These are phyloP conservation scores for Furcasterigmium sp. DNA, from an alignment of 2,329 filamentous ascomycete species.

Conservation along the genomic window DNA sequence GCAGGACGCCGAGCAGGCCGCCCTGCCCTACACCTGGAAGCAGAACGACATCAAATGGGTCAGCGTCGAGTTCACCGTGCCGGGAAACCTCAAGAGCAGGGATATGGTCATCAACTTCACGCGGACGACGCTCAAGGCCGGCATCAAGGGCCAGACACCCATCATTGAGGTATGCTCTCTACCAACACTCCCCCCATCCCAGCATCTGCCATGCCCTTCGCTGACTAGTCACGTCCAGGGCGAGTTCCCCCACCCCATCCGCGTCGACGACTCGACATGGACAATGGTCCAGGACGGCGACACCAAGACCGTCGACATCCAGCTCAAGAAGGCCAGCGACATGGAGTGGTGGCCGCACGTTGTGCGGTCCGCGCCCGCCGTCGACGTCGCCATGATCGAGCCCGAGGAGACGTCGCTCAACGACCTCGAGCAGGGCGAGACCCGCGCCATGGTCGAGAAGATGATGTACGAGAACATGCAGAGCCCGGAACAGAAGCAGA, in stretches of 20 bases:
- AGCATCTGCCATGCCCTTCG: background rate
- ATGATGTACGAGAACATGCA: slow-evolving; percentile 99
- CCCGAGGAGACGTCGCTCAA: slow-evolving; percentile 89
- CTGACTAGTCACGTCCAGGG: slow-evolving; percentile 50
- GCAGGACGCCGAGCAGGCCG: slow-evolving; percentile 82
- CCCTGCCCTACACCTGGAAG: slow-evolving; percentile 94
- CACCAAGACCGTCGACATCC: slow-evolving; percentile 65
- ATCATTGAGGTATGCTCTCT: slow-evolving; percentile 61
- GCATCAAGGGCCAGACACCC: slow-evolving; percentile 81
- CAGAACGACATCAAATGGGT: slow-evolving; percentile 81
- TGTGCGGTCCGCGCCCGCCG: slow-evolving; percentile 77
- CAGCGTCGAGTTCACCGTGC: slow-evolving; percentile 72
- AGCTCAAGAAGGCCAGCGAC: slow-evolving; percentile 94
- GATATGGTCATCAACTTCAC: slow-evolving; percentile 82
- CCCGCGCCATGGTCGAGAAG: slow-evolving; percentile 97
- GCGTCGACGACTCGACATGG: slow-evolving; percentile 88
- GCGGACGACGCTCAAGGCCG: slow-evolving; percentile 71
- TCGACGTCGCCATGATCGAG: slow-evolving; percentile 92
- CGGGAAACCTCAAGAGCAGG: slow-evolving; percentile 75
- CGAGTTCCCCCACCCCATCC: slow-evolving; percentile 73
- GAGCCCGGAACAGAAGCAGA: slow-evolving; percentile 83
- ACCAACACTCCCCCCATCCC: background rate
- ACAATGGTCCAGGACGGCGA: slow-evolving; percentile 71
- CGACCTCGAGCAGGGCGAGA: slow-evolving; percentile 84
- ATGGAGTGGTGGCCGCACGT: slow-evolving; percentile 99